phyloP scores from a whole-genome alignment of 192 early-diverging fungal genomes.

The Phycomyces nitens region DNA sequence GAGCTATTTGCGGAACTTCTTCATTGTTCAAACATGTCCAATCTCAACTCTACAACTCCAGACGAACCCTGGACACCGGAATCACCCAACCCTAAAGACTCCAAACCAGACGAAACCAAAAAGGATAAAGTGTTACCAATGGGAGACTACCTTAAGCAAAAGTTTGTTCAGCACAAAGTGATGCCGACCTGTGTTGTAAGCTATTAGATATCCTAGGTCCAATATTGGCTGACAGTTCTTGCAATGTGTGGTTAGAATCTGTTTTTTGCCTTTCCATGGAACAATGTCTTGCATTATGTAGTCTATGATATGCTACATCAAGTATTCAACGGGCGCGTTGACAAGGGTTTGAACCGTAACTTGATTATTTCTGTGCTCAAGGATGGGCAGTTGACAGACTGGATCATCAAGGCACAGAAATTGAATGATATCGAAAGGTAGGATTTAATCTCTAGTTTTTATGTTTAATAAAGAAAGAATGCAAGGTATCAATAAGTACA shows the following conservation, averaged over 20 bases:
- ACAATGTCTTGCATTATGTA: constrained; percentile 98
- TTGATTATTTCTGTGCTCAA: constrained; percentile 68
- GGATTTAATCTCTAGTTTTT: too few species aligned
- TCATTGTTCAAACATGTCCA: constrained; percentile 87
- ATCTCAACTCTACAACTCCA: constrained; percentile 50
- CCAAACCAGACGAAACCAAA: constrained; percentile 8
- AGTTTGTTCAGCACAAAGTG: constrained; percentile 62
- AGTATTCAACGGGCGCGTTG: constrained; percentile 90
- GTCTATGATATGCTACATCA: constrained; percentile 99
- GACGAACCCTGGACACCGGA: constrained; percentile 12
- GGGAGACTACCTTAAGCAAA: constrained; percentile 70
- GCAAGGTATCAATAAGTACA: neutral
- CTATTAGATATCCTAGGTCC: neutral
- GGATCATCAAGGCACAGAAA: constrained; percentile 82
- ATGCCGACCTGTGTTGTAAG: constrained; percentile 57
- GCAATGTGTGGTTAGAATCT: constrained; percentile 57
- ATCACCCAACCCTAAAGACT: neutral
- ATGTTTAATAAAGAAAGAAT: too few species aligned
- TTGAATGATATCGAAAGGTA: constrained; percentile 79
- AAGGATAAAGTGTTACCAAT: constrained; percentile 46
- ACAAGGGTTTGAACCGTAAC: constrained; percentile 51
- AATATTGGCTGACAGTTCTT: too few species aligned
- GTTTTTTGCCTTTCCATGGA: constrained; percentile 94
- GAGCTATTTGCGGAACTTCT: constrained; percentile 98
- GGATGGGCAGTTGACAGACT: constrained; percentile 80